Base-by-base conservation (phyloP, 495 filamentous ascomycete species). In the Xylaria castorea region DNA sequence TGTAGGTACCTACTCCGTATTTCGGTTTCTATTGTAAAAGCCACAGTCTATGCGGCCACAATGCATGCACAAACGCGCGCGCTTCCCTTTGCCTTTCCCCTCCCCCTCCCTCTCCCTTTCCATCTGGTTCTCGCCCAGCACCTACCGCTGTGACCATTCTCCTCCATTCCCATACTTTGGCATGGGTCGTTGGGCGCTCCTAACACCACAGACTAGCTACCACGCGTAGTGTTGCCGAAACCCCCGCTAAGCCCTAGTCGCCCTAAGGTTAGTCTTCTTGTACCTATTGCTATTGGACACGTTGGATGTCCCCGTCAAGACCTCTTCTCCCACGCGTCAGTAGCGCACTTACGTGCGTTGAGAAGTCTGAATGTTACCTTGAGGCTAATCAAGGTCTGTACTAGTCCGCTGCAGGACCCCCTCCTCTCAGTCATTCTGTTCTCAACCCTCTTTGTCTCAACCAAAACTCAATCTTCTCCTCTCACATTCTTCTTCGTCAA, bases 161-260 rank as follows among this genome's bases (percentile, higher is more conserved):
- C 27, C 27, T 61, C 34, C 34, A 38, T 61, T 61, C 32, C 58
- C 34, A 38, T 3, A 61, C 34, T 7, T 38, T 42, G n/a, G 27
- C 60, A 63, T 42, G 34, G 60, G 60, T n/a, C 36, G n/a, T 42
- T 42, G 60, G 36, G 36, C 22, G 60, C 36, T 63, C 60, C 36
- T n/a, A 63, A 63, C 60, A 63, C 57, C 57, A 60, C 57, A 36
- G 7, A 36, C 57, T 32, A 36, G 36, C 60, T 14, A 42, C 60
- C 60, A 42, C 64, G 48, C 65, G 34, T 67, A 67, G 65, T 55
- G 48, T 8, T 67, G 65, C 65, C 46, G 65, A 67, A 67, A 12
- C 65, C 42, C 50, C 66, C n/a, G 66, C 66, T 68, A 57, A 68
- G 20, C 66, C 66, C 22, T 57, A 44, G 48, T 36, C 18, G n/a